Percentiles rank a stretch among this genome's conserved stretches.
phyloP scores from a whole-genome alignment of 768 basidiomycete genomes.

The Lactifluus subvellereus region DNA sequence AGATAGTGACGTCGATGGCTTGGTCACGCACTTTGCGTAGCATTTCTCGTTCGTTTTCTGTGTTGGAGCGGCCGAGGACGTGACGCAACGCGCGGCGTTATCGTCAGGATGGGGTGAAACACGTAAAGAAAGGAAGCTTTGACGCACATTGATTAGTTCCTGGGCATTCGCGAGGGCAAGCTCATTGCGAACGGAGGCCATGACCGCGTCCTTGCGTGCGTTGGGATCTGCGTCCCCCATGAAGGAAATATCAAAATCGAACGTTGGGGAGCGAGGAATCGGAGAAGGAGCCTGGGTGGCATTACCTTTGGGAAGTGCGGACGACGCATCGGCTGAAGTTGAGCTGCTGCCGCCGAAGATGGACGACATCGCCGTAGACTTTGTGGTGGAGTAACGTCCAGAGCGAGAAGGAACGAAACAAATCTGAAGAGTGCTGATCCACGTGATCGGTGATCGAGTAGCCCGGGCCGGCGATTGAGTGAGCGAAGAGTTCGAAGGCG shows the following conservation, averaged over 20 bases:
- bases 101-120: too few relatives aligned
- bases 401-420: too few relatives aligned
- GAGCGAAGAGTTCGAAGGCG: too few relatives aligned
- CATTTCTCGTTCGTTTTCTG: conserved; percentile 80
- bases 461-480: background rate
- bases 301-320: conserved; percentile 16
- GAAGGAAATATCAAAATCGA: background rate
- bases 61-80: background rate
- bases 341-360: conserved; percentile 25
- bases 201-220: conserved; percentile 41
- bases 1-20: conserved; percentile 64
- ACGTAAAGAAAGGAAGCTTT: background rate
- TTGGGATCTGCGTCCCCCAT: conserved; percentile 31
- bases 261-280: background rate
- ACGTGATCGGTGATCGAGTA: conserved; percentile 4
- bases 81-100: background rate
- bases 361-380: conserved; percentile 23
- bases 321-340: conserved; percentile 11
- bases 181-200: conserved; percentile 63
- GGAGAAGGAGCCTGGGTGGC: background rate
- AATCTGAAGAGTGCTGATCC: background rate
- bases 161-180: conserved; percentile 71
- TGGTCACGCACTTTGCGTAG: conserved; percentile 69
- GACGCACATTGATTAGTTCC: conserved; percentile 68
- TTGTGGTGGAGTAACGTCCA: background rate